These are phyloP conservation scores for Limonium bicolor DNA, from an alignment of 148 eudicot species.

Conservation along the genomic window DNA sequence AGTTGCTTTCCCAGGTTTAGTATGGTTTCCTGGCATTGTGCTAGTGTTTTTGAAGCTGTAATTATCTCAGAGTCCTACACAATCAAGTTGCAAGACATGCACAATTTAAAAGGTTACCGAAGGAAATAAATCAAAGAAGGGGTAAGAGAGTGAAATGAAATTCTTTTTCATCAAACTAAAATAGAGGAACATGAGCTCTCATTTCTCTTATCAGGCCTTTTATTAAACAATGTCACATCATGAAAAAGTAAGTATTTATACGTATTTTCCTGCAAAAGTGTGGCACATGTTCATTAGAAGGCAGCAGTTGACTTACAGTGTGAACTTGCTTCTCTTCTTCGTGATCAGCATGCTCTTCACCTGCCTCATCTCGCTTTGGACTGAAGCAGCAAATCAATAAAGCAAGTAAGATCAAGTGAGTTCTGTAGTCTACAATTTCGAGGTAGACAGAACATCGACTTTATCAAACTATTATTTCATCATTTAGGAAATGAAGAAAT, in stretches of 20 bases:
- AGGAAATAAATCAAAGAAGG: too few relatives aligned
- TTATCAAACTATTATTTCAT: neutral
- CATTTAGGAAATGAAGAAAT: neutral
- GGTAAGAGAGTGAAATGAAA: too few relatives aligned
- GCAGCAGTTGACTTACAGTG: conserved; percentile 36
- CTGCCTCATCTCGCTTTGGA: conserved; percentile 13
- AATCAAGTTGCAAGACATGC: too few relatives aligned
- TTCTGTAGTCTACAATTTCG: neutral
- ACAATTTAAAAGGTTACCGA: too few relatives aligned
- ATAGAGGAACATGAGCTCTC: neutral
- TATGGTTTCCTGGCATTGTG: conserved; percentile 85
- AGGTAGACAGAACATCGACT: neutral
- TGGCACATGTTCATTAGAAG: neutral
- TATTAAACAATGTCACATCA: neutral
- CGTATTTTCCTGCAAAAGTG: neutral
- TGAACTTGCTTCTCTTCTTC: conserved; percentile 32
- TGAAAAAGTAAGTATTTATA: neutral
- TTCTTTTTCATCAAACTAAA: neutral
- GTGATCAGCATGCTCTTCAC: conserved; percentile 7
- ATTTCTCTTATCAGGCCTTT: neutral
- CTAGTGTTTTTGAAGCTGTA: conserved; percentile 77
- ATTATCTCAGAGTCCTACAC: conserved; percentile 55
- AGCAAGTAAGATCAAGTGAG: neutral
- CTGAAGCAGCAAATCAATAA: conserved; percentile 18
- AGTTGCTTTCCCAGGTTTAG: conserved; percentile 69